phyloP scores from a whole-genome alignment of 75 land plant species.

The Larix kaempferi region DNA sequence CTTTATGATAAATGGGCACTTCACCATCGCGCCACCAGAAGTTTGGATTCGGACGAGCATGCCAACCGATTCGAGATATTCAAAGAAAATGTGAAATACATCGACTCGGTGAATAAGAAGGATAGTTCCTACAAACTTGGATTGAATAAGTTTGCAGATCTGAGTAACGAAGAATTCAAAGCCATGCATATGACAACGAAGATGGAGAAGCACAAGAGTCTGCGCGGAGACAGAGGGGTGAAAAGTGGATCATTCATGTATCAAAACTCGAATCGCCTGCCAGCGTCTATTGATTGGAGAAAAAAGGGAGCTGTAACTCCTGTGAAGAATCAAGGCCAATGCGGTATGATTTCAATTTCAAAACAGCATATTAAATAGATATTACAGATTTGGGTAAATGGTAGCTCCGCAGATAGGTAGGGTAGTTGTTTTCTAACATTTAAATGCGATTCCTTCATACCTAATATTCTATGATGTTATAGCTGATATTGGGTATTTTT shows the following conservation, averaged over 20 bases:
- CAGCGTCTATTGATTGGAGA: background rate
- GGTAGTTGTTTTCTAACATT: no score
- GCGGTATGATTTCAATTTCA: background rate
- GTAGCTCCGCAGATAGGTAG: no score
- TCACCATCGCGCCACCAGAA: conserved; percentile 24
- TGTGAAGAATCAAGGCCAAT: background rate
- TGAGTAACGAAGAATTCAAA: conserved; percentile 34
- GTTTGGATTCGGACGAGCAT: conserved; percentile 18
- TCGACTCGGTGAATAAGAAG: conserved; percentile 22
- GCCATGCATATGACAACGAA: background rate
- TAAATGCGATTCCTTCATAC: no score
- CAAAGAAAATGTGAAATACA: conserved; percentile 34
- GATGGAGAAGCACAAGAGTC: background rate
- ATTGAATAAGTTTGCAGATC: conserved; percentile 30
- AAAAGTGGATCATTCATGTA: conserved; percentile 12
- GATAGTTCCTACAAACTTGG: conserved; percentile 25
- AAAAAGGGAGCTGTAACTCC: background rate
- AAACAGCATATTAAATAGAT: no score
- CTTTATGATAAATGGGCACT: conserved; percentile 57
- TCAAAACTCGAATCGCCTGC: background rate
- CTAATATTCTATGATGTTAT: no score
- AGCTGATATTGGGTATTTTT: background rate
- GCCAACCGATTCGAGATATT: conserved; percentile 32
- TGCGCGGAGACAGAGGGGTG: no score
- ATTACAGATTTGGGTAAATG: no score